phyloP scores from a whole-genome alignment of 2,329 filamentous ascomycete genomes.

The Pseudocercospora macadamiae region DNA sequence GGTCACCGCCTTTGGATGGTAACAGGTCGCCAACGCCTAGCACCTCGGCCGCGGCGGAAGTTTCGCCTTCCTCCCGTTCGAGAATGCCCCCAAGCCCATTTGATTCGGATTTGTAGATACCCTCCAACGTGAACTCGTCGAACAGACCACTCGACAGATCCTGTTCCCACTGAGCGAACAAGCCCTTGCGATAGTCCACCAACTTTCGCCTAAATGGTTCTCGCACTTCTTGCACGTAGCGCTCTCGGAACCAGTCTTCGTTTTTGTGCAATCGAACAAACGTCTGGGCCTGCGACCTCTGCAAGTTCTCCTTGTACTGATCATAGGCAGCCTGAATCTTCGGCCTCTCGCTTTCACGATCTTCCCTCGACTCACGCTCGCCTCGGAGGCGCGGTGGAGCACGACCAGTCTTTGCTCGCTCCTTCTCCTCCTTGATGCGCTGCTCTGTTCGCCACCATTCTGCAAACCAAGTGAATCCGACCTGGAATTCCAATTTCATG shows the following conservation, averaged over 20 bases:
- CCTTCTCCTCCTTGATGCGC: conserved; percentile 79
- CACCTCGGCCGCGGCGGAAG: conserved; percentile 87
- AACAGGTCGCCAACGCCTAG: conserved; percentile 89
- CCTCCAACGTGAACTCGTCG: conserved; percentile 92
- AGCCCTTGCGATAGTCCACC: conserved; percentile 75
- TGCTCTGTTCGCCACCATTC: conserved; percentile 87
- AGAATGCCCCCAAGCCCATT: conserved; percentile 82
- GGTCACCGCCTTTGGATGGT: conserved; percentile 78
- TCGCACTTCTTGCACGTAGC: conserved; percentile 82
- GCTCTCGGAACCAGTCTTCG: conserved; percentile 97
- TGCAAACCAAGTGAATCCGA: conserved; percentile 82
- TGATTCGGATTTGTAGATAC: conserved; percentile 88
- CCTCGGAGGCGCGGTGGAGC: conserved; percentile 63
- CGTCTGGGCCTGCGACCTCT: conserved; percentile 65
- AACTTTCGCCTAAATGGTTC: conserved; percentile 75
- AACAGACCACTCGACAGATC: conserved; percentile 84
- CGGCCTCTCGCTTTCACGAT: conserved; percentile 76
- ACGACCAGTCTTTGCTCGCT: conserved; percentile 69
- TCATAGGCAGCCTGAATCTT: conserved; percentile 74
- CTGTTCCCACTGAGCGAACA: conserved; percentile 85
- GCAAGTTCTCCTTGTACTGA: conserved; percentile 66
- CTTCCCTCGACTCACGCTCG: conserved; percentile 68
- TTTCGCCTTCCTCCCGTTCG: conserved; percentile 95
- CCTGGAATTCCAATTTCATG: conserved; percentile 73
- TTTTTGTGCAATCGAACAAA: conserved; percentile 93